phyloP scores from a whole-genome alignment of 768 basidiomycete species.

The Infundibulicybe gibba region DNA sequence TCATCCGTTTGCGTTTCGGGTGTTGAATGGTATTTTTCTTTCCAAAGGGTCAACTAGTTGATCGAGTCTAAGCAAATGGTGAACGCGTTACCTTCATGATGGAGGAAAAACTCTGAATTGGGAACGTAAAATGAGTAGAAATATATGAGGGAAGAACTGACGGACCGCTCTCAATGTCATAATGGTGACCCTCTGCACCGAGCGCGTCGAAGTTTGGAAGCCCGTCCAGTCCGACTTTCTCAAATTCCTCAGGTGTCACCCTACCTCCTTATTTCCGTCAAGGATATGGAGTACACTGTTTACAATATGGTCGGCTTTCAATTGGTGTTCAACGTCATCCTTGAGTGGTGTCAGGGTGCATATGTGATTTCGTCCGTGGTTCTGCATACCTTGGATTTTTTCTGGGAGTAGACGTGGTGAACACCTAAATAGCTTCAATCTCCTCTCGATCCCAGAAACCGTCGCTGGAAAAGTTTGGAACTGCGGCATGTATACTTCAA shows the following conservation, averaged over 20 bases:
- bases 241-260: conserved; percentile 68
- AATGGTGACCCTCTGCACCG: conserved; percentile 91
- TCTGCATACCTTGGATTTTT: conserved; percentile 60
- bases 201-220: conserved; percentile 81
- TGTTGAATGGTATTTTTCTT: conserved; percentile 91
- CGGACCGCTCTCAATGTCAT: conserved; percentile 86
- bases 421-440: conserved; percentile 97
- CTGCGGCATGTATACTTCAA: not conserved
- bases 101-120: conserved; percentile 81
- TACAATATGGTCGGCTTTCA: conserved; percentile 80
- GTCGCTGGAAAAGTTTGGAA: conserved; percentile 42
- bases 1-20: conserved; percentile 98
- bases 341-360: conserved; percentile 16
- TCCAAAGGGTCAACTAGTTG: not conserved
- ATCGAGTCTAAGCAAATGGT: not conserved
- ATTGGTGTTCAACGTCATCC: conserved; percentile 76
- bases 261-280: conserved; percentile 76
- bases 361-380: too few species aligned
- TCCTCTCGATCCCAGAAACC: conserved; percentile 83
- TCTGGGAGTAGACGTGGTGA: conserved; percentile 86
- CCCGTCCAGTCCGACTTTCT: conserved; percentile 65
- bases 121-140: not conserved
- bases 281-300: conserved; percentile 62
- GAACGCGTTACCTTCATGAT: conserved; percentile 78
- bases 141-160: conserved; percentile 3